These are phyloP conservation scores for Conticribra weissflogii DNA, from an alignment of 108 stramenopile genomes.

Conservation along the genomic window DNA sequence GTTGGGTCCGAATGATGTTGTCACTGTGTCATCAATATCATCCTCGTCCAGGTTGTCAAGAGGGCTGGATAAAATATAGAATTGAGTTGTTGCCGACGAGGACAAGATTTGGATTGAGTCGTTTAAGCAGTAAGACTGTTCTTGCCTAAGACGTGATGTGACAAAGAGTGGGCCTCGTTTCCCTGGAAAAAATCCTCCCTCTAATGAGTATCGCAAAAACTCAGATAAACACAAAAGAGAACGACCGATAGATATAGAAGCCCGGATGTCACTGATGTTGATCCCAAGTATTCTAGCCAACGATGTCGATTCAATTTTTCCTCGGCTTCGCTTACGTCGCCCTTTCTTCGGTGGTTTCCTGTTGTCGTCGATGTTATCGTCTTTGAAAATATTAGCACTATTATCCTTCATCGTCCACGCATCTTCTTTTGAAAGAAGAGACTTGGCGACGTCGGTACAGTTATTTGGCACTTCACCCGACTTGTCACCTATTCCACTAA, in stretches of 20 bases:
- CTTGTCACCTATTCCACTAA: slow-evolving; percentile 5
- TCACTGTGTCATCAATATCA: slow-evolving; percentile 35
- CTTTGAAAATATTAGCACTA: slow-evolving; percentile 6
- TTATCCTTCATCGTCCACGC: slow-evolving; percentile 24
- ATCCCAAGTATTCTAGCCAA: slow-evolving; percentile 25
- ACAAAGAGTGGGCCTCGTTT: slow-evolving; percentile 12
- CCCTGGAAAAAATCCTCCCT: slow-evolving; percentile 2
- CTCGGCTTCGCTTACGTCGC: slow-evolving; percentile 7
- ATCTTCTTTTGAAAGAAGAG: slow-evolving; percentile 21
- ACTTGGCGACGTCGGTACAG: slow-evolving; percentile 17
- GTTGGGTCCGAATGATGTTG: slow-evolving; percentile 12
- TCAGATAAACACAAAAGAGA: slow-evolving; percentile 11
- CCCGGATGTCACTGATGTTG: slow-evolving; percentile 12
- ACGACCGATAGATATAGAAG: slow-evolving; percentile 11
- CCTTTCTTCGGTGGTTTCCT: slow-evolving; percentile 6
- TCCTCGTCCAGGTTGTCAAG: slow-evolving; percentile 41
- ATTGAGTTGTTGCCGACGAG: slow-evolving; percentile 16
- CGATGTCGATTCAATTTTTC: neutral
- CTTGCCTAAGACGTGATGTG: slow-evolving; percentile 18
- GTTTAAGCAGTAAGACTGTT: slow-evolving; percentile 24
- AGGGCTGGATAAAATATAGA: slow-evolving; percentile 24
- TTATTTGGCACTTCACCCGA: neutral
- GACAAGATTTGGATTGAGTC: slow-evolving; percentile 40
- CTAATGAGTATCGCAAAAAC: slow-evolving; percentile 1
- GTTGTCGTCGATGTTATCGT: slow-evolving; percentile 2